phyloP scores from a whole-genome alignment of 176 grass and related monocot species.

The Triticum timopheevii region DNA sequence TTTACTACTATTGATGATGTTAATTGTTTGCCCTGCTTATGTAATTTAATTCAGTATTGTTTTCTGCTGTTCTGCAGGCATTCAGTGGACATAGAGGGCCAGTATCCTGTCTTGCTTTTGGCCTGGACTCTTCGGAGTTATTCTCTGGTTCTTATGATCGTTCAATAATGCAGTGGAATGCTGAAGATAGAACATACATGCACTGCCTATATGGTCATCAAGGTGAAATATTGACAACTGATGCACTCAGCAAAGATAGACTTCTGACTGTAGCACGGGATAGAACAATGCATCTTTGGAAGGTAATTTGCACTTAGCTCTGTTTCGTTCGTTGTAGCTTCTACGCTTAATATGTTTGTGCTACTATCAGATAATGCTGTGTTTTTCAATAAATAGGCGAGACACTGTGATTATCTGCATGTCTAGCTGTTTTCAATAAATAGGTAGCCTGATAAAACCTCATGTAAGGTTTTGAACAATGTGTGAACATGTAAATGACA shows the following conservation, averaged over 20 bases:
- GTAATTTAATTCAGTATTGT: background rate
- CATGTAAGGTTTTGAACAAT: background rate
- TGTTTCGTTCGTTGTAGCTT: background rate
- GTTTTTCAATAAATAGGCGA: background rate
- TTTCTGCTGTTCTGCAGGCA: constrained; percentile 45
- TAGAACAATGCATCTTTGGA: constrained; percentile 76
- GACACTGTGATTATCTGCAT: background rate
- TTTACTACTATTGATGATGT: background rate
- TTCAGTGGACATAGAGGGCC: constrained; percentile 74
- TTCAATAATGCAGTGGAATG: constrained; percentile 78
- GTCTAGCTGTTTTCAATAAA: background rate
- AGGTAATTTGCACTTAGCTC: constrained; percentile 36
- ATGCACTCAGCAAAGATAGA: constrained; percentile 62
- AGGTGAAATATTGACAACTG: constrained; percentile 63
- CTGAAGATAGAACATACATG: constrained; percentile 71
- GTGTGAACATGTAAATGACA: background rate
- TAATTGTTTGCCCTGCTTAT: background rate
- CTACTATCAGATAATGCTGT: background rate
- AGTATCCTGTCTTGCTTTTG: constrained; percentile 64
- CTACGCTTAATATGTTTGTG: background rate
- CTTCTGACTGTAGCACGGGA: constrained; percentile 68
- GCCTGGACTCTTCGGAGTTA: constrained; percentile 56
- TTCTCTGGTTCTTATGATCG: constrained; percentile 78
- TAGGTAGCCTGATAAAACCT: background rate
- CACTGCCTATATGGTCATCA: constrained; percentile 77